Evolutionary conservation across 768 basidiomycete genomes (phyloP), one percentile per base, ranked within the genome.

Genomic region (Suillus subluteus): DNA sequence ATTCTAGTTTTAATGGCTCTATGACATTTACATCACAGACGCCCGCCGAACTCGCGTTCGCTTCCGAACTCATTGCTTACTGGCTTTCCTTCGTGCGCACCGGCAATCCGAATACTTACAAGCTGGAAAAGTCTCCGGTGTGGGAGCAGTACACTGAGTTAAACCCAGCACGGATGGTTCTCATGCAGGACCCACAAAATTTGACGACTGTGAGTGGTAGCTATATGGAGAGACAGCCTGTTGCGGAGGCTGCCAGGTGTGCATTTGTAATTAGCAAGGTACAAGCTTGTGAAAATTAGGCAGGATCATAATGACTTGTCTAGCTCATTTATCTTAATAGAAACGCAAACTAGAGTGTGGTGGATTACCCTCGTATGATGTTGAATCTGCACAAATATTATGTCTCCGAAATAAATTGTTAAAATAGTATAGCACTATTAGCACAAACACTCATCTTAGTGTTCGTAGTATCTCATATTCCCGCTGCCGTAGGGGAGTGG

Each of bases 51-150:
- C 72, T 68, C 1, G 82, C 84, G 8, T 89, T 90, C 67, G 83
- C 86, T 0, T 74, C 81, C 43, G 90, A 90, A 73, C 77, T 88
- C 38, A 87, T 87, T 52, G 87, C 85, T 8, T 88, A 89, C 73
- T 88, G 88, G 87, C 75, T 89, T 7, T 90, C 87, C 3, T 89
- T 90, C 67, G 87, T 89, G 26, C 86, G 87, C 50, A 72, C 83
- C 1, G 81, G 82, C 2, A 74, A 88, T 71, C 87, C 87, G 0
- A 89, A 88, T 74, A 82, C 82, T 7, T 79, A 81, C 76, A 88
- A 85, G 71, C 80, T 88, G 2, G 68, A 79, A 0, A 76, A 81
- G 41, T 86, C 87, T 1, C 88, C 87, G 0, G 68, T 62, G 21
- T 89, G 89, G 88, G 67, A 81, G 40, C 67, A 56, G 46, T 87